phyloP scores from a whole-genome alignment of 2,329 filamentous ascomycete species.

The Davidsoniella virescens region DNA sequence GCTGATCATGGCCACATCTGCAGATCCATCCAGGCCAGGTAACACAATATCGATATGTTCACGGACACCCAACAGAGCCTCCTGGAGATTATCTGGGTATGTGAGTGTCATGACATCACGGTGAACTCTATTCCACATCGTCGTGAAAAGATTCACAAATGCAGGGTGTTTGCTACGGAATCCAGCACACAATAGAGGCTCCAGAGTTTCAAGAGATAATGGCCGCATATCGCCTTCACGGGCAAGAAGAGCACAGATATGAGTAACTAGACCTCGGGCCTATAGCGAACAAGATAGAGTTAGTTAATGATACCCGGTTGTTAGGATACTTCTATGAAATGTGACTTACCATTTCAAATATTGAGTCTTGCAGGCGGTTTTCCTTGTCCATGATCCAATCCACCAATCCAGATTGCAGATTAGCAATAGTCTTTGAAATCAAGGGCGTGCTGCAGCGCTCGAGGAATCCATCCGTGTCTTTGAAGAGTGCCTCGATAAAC shows the following conservation, averaged over 20 bases:
- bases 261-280: constrained; percentile 34
- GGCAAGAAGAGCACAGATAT: constrained; percentile 26
- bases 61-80: constrained; percentile 44
- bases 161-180: constrained; percentile 41
- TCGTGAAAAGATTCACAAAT: constrained; percentile 34
- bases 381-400: constrained; percentile 44
- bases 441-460: constrained; percentile 31
- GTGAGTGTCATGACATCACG: constrained; percentile 39
- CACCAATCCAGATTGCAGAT: constrained; percentile 44
- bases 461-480: constrained; percentile 36
- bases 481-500: constrained; percentile 31
- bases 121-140: constrained; percentile 55
- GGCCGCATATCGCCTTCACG: constrained; percentile 22
- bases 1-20: constrained; percentile 18
- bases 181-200: constrained; percentile 36
- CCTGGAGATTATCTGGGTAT: constrained; percentile 49
- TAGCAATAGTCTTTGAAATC: constrained; percentile 37
- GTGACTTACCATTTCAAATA: constrained; percentile 28
- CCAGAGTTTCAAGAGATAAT: constrained; percentile 34
- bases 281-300: constrained; percentile 16
- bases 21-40: constrained; percentile 21
- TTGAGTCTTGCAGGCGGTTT: constrained; percentile 18
- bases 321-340: too few species aligned
- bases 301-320: constrained; percentile 15
- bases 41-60: constrained; percentile 32